Evolutionary conservation across 257 asterid species (phyloP), one percentile per base, ranked within the genome.

Genomic region (Thymus quinquecostatus): DNA sequence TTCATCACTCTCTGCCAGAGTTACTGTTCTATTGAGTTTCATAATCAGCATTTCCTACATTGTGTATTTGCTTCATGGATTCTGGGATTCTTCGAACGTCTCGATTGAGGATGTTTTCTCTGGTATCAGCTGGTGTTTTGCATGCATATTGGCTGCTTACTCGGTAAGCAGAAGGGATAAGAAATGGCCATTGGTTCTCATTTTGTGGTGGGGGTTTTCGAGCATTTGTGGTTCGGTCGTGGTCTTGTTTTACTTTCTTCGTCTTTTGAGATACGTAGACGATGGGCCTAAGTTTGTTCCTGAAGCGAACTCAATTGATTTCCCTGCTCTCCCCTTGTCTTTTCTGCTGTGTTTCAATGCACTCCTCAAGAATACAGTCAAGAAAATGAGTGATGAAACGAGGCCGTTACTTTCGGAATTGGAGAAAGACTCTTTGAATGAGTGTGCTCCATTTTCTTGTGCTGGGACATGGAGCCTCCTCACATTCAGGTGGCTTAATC

Each of bases 401-500:
- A 76, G 73, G 8, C 86, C 96, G 8, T 79, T 90, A 13, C 95
- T 88, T 40, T 56, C 81, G 3, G 44, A 64, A 33, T 53, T 57
- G 11, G 79, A 73, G 30, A 34, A 33, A 0, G 58, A 63, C 34
- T 63, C 5, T 11, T 14, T 4, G 0, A 9, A 7, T 3, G 62
- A 44, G 49, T 21, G 44, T 60, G 89, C 81, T 69, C 84, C 85
- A 3, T 83, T 80, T 79, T 90, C 95, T 0, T 68, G 49, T 36
- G 84, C 98, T 57, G 90, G 96, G 57, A 77, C 88, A 58, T 90
- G 96, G 98, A 88, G 92, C 66, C 80, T 65, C 10, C 70, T 88
- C 48, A 82, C 89, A 54, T 90, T 92, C 53, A 80, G 61, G 73
- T 92, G 98, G 98, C 89, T 90, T 11, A 92, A 90, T 83, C 97